Percentiles rank a stretch among this genome's conserved stretches.
These are phyloP conservation scores for Aspergillus sclerotioniger DNA, from an alignment of 495 filamentous ascomycete genomes.

Conservation along the genomic window DNA sequence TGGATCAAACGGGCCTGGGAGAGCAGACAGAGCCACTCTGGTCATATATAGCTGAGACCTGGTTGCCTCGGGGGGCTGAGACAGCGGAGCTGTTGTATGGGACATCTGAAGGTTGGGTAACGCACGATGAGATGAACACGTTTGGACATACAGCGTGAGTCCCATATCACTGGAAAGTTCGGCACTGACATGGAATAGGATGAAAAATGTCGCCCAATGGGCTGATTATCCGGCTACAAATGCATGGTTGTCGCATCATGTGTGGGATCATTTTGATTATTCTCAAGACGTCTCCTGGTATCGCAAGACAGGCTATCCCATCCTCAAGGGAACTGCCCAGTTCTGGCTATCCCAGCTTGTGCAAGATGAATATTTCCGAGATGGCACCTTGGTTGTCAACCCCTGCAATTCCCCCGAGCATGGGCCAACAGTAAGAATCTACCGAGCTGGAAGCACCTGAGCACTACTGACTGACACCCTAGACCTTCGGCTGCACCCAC, in stretches of 20 bases:
- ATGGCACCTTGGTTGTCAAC: conserved; percentile 49
- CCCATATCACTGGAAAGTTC: no score
- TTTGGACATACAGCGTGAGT: conserved; percentile 48
- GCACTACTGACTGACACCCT: not conserved
- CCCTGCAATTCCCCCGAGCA: conserved; percentile 54
- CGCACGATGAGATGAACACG: conserved; percentile 47
- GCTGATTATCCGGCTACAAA: conserved; percentile 41
- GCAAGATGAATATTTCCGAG: conserved; percentile 45
- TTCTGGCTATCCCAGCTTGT: conserved; percentile 50
- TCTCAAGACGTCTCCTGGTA: conserved; percentile 43
- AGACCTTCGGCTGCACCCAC: conserved; percentile 50
- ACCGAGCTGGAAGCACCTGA: not conserved
- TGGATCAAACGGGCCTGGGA: conserved; percentile 37
- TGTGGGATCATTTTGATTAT: conserved; percentile 50
- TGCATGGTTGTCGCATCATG: conserved; percentile 53
- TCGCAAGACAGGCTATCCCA: conserved; percentile 38
- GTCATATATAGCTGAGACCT: conserved; percentile 50
- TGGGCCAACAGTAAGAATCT: conserved; percentile 34
- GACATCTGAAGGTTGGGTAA: conserved; percentile 42
- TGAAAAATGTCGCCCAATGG: conserved; percentile 42
- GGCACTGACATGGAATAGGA: conserved; percentile 11
- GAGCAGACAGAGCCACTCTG: conserved; percentile 33
- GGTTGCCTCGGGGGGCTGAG: conserved; percentile 49
- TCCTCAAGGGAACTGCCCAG: conserved; percentile 45
- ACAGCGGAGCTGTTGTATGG: conserved; percentile 49